Evolutionary conservation across 1,139 yeast species (phyloP).

Genomic region (Candida sanyaensis): DNA sequence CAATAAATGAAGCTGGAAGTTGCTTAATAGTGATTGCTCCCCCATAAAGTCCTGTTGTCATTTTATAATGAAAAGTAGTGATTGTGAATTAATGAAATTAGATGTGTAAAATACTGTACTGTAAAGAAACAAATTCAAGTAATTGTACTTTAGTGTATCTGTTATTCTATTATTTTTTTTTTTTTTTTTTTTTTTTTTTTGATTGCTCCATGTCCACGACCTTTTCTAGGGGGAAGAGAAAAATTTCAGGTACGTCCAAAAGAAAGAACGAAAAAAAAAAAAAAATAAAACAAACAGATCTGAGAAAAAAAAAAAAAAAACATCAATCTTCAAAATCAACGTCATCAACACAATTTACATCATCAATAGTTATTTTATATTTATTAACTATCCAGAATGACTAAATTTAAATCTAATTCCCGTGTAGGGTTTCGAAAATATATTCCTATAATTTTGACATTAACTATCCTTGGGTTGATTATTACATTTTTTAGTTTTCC

Average conservation of each 20-base stretch:
- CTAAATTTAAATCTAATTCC: slow-evolving; percentile 4
- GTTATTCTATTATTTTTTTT: background rate
- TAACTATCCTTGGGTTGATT: slow-evolving; percentile 3
- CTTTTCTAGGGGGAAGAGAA: background rate
- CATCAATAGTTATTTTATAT: background rate
- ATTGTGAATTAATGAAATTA: too few species aligned
- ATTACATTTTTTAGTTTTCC: slow-evolving; percentile 6
- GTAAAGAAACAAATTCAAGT: too few species aligned
- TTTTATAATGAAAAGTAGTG: background rate
- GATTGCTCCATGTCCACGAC: background rate
- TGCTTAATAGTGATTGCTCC: slow-evolving; percentile 67
- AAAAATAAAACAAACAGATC: background rate
- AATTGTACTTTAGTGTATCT: too few species aligned
- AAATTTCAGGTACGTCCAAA: background rate
- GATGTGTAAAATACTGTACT: too few species aligned
- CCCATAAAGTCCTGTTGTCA: slow-evolving; percentile 51
- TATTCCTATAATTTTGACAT: slow-evolving; percentile 1
- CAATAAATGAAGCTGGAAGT: slow-evolving; percentile 40
- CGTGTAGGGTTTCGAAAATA: slow-evolving; percentile 2
- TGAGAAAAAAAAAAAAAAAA: background rate
- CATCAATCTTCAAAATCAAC: background rate
- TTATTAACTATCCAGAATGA: slow-evolving; percentile 1
- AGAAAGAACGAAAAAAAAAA: background rate
- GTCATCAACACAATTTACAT: background rate
- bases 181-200: background rate